Conservation (phyloP, 306 rosid genomes). For the Sindora glabra region DNA sequence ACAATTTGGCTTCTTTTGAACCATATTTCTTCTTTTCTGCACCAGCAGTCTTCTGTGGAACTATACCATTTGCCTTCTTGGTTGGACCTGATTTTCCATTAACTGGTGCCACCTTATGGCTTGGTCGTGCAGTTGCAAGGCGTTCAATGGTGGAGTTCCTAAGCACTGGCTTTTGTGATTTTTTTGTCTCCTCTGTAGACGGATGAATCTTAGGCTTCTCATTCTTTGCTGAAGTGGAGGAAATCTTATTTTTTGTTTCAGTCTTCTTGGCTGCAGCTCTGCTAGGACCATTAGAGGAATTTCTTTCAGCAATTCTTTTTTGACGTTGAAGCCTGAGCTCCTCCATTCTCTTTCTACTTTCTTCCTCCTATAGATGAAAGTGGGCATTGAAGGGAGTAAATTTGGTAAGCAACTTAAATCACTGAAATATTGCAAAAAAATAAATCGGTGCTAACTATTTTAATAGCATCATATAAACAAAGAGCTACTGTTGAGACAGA, state of each 20-base stretch:
- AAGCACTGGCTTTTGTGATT: constrained; percentile 50
- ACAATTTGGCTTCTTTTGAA: constrained; percentile 48
- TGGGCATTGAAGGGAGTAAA: constrained; percentile 7
- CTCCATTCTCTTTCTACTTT: constrained; percentile 66
- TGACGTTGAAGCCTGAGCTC: constrained; percentile 61
- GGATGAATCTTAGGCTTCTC: constrained; percentile 44
- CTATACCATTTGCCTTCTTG: constrained; percentile 40
- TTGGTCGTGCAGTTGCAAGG: constrained; percentile 57
- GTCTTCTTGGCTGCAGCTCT: constrained; percentile 31
- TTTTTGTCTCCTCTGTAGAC: constrained; percentile 43
- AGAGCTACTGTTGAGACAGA: background rate
- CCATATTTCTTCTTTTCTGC: constrained; percentile 46
- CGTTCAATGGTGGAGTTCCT: constrained; percentile 78
- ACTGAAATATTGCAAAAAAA: too few species aligned
- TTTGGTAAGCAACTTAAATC: background rate
- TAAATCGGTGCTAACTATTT: too few species aligned
- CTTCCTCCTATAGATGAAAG: constrained; percentile 61
- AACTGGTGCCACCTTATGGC: constrained; percentile 35
- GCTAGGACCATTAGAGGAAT: constrained; percentile 29
- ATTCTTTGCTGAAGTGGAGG: constrained; percentile 27
- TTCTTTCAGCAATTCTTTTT: constrained; percentile 93
- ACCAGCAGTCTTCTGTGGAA: constrained; percentile 33
- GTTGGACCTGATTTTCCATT: constrained; percentile 34
- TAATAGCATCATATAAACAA: background rate
- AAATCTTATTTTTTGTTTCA: constrained; percentile 26